Base-by-base conservation (phyloP, 306 rosid species). In the Prunus fruticosa region DNA sequence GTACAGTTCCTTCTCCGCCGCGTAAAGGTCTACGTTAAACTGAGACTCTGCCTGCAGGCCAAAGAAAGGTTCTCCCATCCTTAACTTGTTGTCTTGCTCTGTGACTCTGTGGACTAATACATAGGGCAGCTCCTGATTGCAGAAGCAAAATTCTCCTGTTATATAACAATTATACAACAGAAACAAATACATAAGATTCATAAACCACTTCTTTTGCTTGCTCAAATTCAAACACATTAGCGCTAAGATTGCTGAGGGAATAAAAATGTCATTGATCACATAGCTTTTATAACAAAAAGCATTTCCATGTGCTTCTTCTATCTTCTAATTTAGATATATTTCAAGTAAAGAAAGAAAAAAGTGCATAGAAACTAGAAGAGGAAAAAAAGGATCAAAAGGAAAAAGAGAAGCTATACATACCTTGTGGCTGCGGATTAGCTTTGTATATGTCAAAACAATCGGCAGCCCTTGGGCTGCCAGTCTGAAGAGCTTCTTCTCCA, bases 401-500 rank as follows among this genome's bases (percentile, higher is more conserved):
- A 28, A 50, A 60, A 10, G 47, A 64, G 2, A 32, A 8, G 19
- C 19, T 52, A 45, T 51, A 41, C 72, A 25, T 25, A 82, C 91
- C 85, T 38, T 73, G 60, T 18, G 43, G 47, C 22, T 47, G 52
- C 8, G 79, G 23, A 52, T 84, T 66, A 65, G 67, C 53, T 52
- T 6, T 27, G 72, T 79, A 79, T 19, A 79, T 60, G 73, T 83
- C 84, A 75, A 87, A 85, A 69, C 91, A 89, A 75, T 87, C 93
- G 1, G 88, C 93, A 64, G 76, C 84, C 79, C 91, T 83, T n/a
- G 89, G 93, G 51, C 93, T 89, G 25, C 93, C 91, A 58, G 81
- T 81, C 18, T 64, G 76, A 32, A 83, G 82, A 64, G 78, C 84
- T 80, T 89, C 91, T 68, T 85, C 77, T 25, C 87, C 88, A 70